Evolutionary conservation across 78 protist species (phyloP).

Genomic region (Tieghemostelium lacteum): DNA sequence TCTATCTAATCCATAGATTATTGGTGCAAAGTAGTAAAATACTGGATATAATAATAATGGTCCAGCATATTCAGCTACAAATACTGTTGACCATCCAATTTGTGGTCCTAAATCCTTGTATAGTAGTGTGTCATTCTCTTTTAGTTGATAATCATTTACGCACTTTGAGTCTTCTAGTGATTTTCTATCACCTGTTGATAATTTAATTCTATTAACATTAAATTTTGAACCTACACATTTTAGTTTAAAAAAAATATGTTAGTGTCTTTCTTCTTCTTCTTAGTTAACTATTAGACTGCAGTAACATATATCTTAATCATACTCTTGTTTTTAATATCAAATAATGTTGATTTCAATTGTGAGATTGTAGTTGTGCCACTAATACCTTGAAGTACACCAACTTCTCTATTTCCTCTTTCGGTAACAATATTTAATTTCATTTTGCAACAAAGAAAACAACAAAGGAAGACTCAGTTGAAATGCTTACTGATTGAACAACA

Average conservation of each 20-base stretch:
- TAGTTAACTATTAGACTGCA: too few relatives aligned
- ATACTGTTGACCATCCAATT: conserved; percentile 84
- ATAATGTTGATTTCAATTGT: background rate
- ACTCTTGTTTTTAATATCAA: background rate
- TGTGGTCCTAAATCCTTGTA: conserved; percentile 93
- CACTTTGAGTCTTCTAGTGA: conserved; percentile 1
- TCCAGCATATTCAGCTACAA: conserved; percentile 88
- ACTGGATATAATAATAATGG: conserved; percentile 83
- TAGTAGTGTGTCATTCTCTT: background rate
- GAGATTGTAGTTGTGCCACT: background rate
- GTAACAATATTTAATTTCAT: background rate
- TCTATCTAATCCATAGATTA: conserved; percentile 32
- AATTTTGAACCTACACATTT: background rate
- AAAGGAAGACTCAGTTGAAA: too few relatives aligned
- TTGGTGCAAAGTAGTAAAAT: conserved; percentile 41
- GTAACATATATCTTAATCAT: too few relatives aligned
- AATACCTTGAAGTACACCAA: background rate
- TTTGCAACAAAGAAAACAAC: too few relatives aligned
- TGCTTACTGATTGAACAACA: too few relatives aligned
- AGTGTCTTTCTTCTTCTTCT: too few relatives aligned
- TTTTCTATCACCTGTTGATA: background rate
- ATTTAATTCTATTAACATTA: background rate
- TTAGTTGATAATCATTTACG: background rate
- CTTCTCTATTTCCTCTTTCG: background rate
- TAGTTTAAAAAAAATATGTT: background rate